Evolutionary conservation across 2,329 filamentous ascomycete genomes (phyloP), one percentile per base, ranked within the genome.

Genomic region (Neurospora sp.): DNA sequence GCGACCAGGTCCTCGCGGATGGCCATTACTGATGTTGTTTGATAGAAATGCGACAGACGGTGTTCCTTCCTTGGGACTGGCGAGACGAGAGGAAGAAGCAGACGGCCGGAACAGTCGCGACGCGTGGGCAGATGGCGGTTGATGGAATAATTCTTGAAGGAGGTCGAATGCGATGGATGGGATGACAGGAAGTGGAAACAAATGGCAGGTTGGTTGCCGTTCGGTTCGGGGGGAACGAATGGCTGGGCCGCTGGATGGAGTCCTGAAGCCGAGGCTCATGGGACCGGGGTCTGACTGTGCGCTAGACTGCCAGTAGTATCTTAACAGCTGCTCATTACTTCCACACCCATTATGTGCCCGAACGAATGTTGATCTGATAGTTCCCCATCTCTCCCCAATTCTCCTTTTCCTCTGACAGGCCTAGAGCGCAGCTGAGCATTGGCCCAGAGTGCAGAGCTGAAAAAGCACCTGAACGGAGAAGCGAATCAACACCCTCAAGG

Each of bases 1-100:
- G 89, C 85, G 77, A 97, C 88, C 74, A 97, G 85, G 80, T 98
- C 95, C 88, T 98, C 95, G 79, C 96, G 93, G 84, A 97, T 93
- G 84, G 94, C 90, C 85, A 89, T 95, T 81, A 73, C 80, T 70
- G 73, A 71, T 70, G 67, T 67, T 70, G 38, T 43, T 62, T 62
- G 15, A 36, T 62, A 17, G 12, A 62, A 33, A 62, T 62, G 52
- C 52, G 52, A 33, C 52, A n/a, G 52, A 36, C 36, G 6, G 3
- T 33, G 52, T 33, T 62, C 52, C 52, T 17, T 62, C 23, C 3
- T 62, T 28, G 52, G 28, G 23, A 4, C 28, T 36, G 52, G 28
- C 1, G 23, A 17, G 15, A 62, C 23, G 52, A 36, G 28, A 36
- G 52, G 28, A 17, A 62, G 28, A 62, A 4, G 52, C 52, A n/a